phyloP scores from a whole-genome alignment of 306 rosid genomes.

The Vigna radiata region DNA sequence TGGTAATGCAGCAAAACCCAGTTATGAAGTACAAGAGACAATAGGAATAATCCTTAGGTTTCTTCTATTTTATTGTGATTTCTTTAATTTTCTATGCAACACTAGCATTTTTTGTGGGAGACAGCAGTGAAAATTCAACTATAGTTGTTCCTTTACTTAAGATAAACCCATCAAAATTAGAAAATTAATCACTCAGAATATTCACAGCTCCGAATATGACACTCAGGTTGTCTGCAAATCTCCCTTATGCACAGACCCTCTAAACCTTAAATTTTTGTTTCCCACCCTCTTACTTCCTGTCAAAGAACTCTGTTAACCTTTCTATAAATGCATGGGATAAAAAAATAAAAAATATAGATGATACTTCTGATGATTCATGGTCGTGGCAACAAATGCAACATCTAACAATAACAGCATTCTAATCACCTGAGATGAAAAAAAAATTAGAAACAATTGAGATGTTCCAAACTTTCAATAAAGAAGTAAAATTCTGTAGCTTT shows the following conservation, averaged over 20 bases:
- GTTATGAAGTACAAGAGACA: constrained; percentile 7
- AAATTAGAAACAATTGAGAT: constrained; percentile 1
- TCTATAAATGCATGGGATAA: not conserved
- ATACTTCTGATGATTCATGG: not conserved
- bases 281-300: not conserved
- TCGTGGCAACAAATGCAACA: not conserved
- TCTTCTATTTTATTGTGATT: constrained; percentile 9
- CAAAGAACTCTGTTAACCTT: not conserved
- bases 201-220: not conserved
- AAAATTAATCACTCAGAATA: not conserved
- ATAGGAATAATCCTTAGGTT: not conserved
- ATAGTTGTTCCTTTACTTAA: not conserved
- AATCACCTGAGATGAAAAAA: not conserved
- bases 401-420: constrained; percentile 4
- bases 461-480: not conserved
- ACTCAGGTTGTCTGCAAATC: constrained; percentile 1
- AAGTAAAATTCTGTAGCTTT: constrained; percentile 13
- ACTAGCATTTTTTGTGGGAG: not conserved
- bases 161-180: constrained; percentile 5
- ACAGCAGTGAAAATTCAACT: constrained; percentile 7
- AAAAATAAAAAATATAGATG: not conserved
- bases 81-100: not conserved
- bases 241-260: not conserved
- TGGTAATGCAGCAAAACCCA: not conserved
- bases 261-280: not conserved